Evolutionary conservation across 257 asterid genomes (phyloP).

Genomic region (Henckelia pumila): DNA sequence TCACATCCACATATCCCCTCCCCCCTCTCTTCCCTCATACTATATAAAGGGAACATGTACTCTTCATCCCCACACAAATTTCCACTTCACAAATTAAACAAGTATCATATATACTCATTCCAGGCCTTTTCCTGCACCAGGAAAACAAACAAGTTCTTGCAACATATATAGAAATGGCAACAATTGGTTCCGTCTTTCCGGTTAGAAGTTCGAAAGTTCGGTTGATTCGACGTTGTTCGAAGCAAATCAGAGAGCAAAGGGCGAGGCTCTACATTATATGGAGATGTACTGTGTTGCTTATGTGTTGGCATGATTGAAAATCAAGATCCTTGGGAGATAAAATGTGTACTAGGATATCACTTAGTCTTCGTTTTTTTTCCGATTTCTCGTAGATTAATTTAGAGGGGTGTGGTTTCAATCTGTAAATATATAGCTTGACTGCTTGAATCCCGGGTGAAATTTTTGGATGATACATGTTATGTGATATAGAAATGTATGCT

Average conservation of each 20-base stretch:
- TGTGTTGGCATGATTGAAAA: slow-evolving; percentile 45
- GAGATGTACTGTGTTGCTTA: slow-evolving; percentile 73
- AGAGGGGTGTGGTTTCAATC: background rate
- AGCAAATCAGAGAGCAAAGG: slow-evolving; percentile 67
- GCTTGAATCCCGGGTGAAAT: background rate
- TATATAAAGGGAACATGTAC: slow-evolving; percentile 24
- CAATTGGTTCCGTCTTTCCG: slow-evolving; percentile 28
- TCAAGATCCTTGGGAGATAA: background rate
- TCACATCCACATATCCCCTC: slow-evolving; percentile 31
- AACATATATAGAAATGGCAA: slow-evolving; percentile 34
- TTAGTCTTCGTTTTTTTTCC: background rate
- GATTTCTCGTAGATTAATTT: background rate
- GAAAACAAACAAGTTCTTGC: background rate
- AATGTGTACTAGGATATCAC: background rate
- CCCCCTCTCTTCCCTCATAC: slow-evolving; percentile 9
- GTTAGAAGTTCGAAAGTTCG: slow-evolving; percentile 48
- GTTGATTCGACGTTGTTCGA: slow-evolving; percentile 52
- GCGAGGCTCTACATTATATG: slow-evolving; percentile 82
- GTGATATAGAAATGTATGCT: background rate
- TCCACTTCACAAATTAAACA: slow-evolving; percentile 17
- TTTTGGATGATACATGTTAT: background rate
- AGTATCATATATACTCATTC: background rate
- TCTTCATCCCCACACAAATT: slow-evolving; percentile 8
- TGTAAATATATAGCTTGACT: background rate
- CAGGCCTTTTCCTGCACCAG: slow-evolving; percentile 13